Conservation (phyloP, 2,329 filamentous ascomycete species). For the Piedraia hortae region DNA sequence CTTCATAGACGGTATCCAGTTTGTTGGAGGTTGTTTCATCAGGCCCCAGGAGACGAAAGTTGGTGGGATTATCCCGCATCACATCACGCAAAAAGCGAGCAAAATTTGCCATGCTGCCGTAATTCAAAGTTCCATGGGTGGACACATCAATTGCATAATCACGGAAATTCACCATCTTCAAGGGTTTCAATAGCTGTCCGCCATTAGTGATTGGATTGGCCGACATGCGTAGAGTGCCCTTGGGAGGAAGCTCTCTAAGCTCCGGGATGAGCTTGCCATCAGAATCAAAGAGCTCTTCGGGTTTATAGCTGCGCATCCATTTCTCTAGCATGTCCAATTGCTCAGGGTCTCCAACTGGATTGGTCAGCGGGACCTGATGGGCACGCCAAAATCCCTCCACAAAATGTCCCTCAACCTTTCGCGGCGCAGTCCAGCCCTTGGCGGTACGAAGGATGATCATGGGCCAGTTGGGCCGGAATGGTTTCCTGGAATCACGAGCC, state of each 20-base stretch:
- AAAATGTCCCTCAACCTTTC: slow-evolving; percentile 41
- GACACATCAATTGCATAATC: slow-evolving; percentile 36
- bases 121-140: slow-evolving; percentile 22
- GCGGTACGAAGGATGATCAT: slow-evolving; percentile 54
- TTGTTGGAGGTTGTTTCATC: slow-evolving; percentile 62
- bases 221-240: slow-evolving; percentile 41
- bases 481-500: slow-evolving; percentile 39
- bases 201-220: slow-evolving; percentile 53
- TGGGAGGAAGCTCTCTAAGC: slow-evolving; percentile 35
- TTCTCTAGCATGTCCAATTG: slow-evolving; percentile 41
- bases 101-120: slow-evolving; percentile 43
- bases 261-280: slow-evolving; percentile 35
- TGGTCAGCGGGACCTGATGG: slow-evolving; percentile 51
- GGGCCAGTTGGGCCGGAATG: slow-evolving; percentile 46
- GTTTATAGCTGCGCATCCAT: slow-evolving; percentile 55
- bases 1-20: slow-evolving; percentile 41
- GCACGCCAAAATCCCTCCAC: slow-evolving; percentile 54
- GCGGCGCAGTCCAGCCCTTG: slow-evolving; percentile 55
- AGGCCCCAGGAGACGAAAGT: slow-evolving; percentile 51
- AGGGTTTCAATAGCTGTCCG: slow-evolving; percentile 35
- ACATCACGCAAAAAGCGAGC: slow-evolving; percentile 39
- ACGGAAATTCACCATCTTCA: slow-evolving; percentile 42
- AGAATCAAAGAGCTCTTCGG: slow-evolving; percentile 40
- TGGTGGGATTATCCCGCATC: slow-evolving; percentile 32
- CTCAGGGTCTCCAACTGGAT: slow-evolving; percentile 32